These are phyloP conservation scores for Teratosphaeria epicoccoides DNA, from an alignment of 2,329 filamentous ascomycete genomes.

Conservation along the genomic window DNA sequence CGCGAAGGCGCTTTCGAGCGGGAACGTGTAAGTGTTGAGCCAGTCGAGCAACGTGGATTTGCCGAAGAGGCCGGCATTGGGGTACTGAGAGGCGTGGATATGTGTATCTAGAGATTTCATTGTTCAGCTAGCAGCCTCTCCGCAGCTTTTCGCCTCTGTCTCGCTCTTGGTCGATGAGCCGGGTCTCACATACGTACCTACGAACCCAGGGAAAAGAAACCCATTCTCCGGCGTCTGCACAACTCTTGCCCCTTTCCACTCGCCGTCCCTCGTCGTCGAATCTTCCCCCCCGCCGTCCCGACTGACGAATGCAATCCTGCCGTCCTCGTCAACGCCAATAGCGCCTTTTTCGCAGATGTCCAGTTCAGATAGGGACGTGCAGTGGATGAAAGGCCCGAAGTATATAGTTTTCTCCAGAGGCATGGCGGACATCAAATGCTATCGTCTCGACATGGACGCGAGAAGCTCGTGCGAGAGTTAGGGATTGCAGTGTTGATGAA, in stretches of 20 bases:
- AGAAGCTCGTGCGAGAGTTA: too few relatives aligned
- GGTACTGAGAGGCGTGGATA: conserved; percentile 89
- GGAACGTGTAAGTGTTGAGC: conserved; percentile 91
- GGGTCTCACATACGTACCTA: conserved; percentile 43
- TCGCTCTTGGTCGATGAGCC: background rate
- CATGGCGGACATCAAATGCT: conserved; percentile 1
- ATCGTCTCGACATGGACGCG: background rate
- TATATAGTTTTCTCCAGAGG: conserved; percentile 37
- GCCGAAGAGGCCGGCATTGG: conserved; percentile 88
- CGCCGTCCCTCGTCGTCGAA: conserved; percentile 16
- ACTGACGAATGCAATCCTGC: conserved; percentile 40
- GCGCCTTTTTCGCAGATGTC: conserved; percentile 38
- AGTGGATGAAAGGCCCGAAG: conserved; percentile 53
- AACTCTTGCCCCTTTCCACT: conserved; percentile 33
- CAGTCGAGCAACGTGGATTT: conserved; percentile 87
- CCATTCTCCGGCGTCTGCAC: conserved; percentile 39
- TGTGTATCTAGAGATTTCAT: conserved; percentile 86
- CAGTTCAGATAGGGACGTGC: conserved; percentile 36
- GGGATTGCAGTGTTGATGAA: background rate
- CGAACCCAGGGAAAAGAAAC: conserved; percentile 78
- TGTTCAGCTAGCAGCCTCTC: too few relatives aligned
- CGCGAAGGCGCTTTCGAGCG: conserved; percentile 68
- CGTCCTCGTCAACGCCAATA: conserved; percentile 43
- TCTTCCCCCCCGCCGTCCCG: conserved; percentile 20
- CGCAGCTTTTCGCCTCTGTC: too few relatives aligned